phyloP scores from a whole-genome alignment of 1,284 basidiomycete species.

The Gomphus sp. region DNA sequence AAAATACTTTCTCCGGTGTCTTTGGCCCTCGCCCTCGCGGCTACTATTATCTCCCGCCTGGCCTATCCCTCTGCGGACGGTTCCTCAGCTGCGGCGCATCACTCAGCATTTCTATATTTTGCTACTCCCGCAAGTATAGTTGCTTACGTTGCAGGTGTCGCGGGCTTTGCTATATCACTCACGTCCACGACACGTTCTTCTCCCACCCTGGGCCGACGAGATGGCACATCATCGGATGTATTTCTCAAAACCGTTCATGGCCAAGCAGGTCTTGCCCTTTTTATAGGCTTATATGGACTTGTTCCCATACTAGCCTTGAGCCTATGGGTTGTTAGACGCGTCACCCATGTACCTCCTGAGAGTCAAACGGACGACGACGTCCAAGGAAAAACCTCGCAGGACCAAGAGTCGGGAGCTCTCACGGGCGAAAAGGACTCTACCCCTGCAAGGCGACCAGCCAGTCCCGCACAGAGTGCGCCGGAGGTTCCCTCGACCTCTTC shows the following conservation, averaged over 20 bases:
- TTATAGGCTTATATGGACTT: conserved; percentile 46
- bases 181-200: conserved; percentile 34
- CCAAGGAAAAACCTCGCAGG: not conserved
- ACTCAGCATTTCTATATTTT: conserved; percentile 25
- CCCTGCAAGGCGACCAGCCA: not conserved
- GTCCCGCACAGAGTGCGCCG: conserved; percentile 9
- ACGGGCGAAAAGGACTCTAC: not conserved
- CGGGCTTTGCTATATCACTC: conserved; percentile 53
- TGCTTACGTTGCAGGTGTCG: conserved; percentile 54
- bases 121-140: conserved; percentile 32
- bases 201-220: conserved; percentile 19
- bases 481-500: conserved; percentile 26
- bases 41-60: conserved; percentile 45
- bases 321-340: conserved; percentile 16
- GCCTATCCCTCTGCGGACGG: conserved; percentile 28
- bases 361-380: not conserved
- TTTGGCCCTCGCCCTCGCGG: conserved; percentile 44
- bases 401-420: conserved; percentile 1
- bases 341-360: not conserved
- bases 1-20: conserved; percentile 60
- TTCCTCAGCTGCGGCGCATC: conserved; percentile 15
- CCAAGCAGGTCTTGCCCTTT: conserved; percentile 51
- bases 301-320: conserved; percentile 36
- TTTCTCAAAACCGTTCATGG: conserved; percentile 53
- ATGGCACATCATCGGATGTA: conserved; percentile 19